Evolutionary conservation across 2,329 filamentous ascomycete species (phyloP).

Genomic region (Aspergillus aculeatinus): DNA sequence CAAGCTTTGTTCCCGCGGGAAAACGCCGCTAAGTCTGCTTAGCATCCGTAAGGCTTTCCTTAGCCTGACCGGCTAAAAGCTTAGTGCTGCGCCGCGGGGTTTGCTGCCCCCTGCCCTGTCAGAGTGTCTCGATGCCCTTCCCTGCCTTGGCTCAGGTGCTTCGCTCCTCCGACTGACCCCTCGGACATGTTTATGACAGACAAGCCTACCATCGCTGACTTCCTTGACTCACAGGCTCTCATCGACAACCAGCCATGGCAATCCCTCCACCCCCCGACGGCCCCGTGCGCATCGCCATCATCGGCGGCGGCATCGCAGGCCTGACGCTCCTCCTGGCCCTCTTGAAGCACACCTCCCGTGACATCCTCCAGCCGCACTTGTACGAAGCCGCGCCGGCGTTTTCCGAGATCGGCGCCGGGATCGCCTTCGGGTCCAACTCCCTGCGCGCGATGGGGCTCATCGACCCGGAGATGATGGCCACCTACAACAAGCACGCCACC

Average conservation of each 20-base stretch:
- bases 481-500: neutral
- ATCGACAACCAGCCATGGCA: neutral
- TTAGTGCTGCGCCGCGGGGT: too few species aligned
- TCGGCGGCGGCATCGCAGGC: conserved; percentile 9
- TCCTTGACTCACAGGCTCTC: too few species aligned
- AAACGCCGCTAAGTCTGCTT: too few species aligned
- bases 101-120: too few species aligned
- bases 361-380: neutral
- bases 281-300: conserved; percentile 5
- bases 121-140: too few species aligned
- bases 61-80: too few species aligned
- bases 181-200: too few species aligned
- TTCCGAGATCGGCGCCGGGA: conserved; percentile 2
- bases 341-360: neutral
- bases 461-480: neutral
- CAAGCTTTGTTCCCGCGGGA: too few species aligned
- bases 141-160: too few species aligned
- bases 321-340: neutral
- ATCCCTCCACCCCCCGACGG: neutral
- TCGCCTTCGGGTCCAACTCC: conserved; percentile 5
- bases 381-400: conserved; percentile 1
- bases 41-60: too few species aligned
- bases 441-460: conserved; percentile 1
- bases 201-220: too few species aligned
- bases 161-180: too few species aligned